phyloP scores from a whole-genome alignment of 164 flowering plant genomes.

The Stephania japonica region DNA sequence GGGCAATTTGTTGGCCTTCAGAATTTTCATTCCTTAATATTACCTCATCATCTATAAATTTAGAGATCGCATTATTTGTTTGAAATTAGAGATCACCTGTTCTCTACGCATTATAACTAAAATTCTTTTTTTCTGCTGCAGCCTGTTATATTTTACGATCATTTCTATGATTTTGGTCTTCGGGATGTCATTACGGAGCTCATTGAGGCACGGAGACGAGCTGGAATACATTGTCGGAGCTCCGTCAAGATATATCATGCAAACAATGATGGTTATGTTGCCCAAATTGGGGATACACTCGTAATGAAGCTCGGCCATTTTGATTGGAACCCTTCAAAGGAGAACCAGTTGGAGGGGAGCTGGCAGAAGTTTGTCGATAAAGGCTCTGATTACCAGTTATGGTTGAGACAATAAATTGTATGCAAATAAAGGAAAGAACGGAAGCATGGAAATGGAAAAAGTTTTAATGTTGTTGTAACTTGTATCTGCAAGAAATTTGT shows the following conservation, averaged over 20 bases:
- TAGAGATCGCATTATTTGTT: not conserved
- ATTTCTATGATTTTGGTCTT: slow-evolving; percentile 58
- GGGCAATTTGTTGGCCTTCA: too few species aligned
- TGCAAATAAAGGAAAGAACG: not conserved
- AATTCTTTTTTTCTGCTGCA: slow-evolving; percentile 22
- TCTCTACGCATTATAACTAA: not conserved
- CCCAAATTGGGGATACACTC: slow-evolving; percentile 43
- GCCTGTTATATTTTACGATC: slow-evolving; percentile 60
- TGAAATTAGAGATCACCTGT: not conserved
- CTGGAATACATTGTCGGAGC: slow-evolving; percentile 54
- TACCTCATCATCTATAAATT: not conserved
- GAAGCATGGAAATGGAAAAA: too few species aligned
- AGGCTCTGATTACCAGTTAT: slow-evolving; percentile 49
- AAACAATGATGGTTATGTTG: slow-evolving; percentile 50
- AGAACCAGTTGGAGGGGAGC: slow-evolving; percentile 47
- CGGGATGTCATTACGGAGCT: slow-evolving; percentile 45
- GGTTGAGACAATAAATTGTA: slow-evolving; percentile 41
- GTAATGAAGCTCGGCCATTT: slow-evolving; percentile 55
- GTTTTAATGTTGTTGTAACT: too few species aligned
- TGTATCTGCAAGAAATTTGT: too few species aligned
- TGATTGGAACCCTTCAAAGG: slow-evolving; percentile 61
- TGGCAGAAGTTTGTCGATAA: slow-evolving; percentile 57
- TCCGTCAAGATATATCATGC: slow-evolving; percentile 52
- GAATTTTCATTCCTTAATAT: too few species aligned
- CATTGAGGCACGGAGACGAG: slow-evolving; percentile 41